A percentile compares a stretch with the other conserved stretches of the same genome.
phyloP scores from a whole-genome alignment of 1,284 basidiomycete genomes.

The Fomitopsis pinicola region DNA sequence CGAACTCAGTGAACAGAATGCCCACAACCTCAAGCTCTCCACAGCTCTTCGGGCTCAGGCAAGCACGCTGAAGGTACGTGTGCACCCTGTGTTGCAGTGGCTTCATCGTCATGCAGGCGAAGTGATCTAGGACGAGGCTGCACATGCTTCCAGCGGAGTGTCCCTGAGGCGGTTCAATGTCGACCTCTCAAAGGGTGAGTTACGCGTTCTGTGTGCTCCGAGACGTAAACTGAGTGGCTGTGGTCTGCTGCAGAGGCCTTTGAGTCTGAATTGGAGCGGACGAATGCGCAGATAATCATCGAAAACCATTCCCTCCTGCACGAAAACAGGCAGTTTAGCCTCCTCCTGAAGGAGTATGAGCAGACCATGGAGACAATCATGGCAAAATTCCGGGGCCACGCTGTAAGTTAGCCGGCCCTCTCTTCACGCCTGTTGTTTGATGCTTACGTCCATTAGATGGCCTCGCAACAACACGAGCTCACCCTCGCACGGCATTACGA shows the following conservation, averaged over 20 bases:
- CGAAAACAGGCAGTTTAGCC: slow-evolving; percentile 91
- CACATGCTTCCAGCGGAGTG: slow-evolving; percentile 75
- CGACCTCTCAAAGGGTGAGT: slow-evolving; percentile 84
- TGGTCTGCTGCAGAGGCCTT: slow-evolving; percentile 67
- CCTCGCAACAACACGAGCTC: slow-evolving; percentile 89
- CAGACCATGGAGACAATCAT: slow-evolving; percentile 94
- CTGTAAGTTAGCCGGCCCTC: slow-evolving; percentile 52
- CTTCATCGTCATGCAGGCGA: slow-evolving; percentile 18
- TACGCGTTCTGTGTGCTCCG: neutral
- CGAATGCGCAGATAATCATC: slow-evolving; percentile 86
- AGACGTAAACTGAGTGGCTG: neutral
- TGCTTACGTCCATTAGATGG: slow-evolving; percentile 46
- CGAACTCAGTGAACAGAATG: slow-evolving; percentile 84
- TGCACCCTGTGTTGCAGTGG: slow-evolving; percentile 2
- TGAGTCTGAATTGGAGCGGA: slow-evolving; percentile 88
- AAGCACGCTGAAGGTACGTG: slow-evolving; percentile 72
- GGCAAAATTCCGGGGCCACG: slow-evolving; percentile 91
- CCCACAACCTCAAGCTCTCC: slow-evolving; percentile 80
- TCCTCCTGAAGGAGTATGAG: slow-evolving; percentile 92
- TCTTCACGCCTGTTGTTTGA: slow-evolving; percentile 7
- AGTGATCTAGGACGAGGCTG: slow-evolving; percentile 66
- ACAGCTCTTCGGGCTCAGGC: slow-evolving; percentile 72
- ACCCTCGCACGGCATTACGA: slow-evolving; percentile 92
- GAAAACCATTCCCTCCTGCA: slow-evolving; percentile 92
- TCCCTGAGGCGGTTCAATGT: slow-evolving; percentile 86